Evolutionary conservation across 2,329 filamentous ascomycete species (phyloP), one percentile per base, ranked within the genome.

Genomic region (Plectosphaerella plurivora): DNA sequence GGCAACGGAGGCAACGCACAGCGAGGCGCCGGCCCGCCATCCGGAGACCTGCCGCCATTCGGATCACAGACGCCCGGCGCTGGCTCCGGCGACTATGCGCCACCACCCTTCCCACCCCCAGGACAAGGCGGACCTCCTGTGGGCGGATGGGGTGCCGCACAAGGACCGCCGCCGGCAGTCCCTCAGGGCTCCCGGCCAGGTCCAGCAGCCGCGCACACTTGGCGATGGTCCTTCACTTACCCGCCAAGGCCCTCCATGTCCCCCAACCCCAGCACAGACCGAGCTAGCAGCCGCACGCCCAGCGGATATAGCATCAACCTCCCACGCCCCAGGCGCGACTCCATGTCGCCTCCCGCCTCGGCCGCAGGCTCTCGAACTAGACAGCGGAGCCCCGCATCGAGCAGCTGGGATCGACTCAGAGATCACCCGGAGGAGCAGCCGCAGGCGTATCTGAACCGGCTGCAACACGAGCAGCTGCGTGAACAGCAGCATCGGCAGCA

Each of bases 331-430:
- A 62, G 71, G 45, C 69, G 70, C 25, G 71, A 59, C 51, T 74
- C 71, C 8, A 61, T 66, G 37, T 73, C 71, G 7, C 70, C 71
- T 9, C 69, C 69, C 55, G 24, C 60, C 62, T 16, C 62, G 61
- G 33, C 63, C 68, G 18, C 61, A 65, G 14, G 62, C 48, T 4
- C 64, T 16, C 63, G 67, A 11, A 65, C 68, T 59, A 63, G 70
- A 44, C 66, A 74, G 55, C 64, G 70, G 37, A 73, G 70, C 50
- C 70, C 72, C 7, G 71, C 71, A 0, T 60, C 69, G 47, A 65
- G 62, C 53, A 69, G 63, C 44, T 55, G 56, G 53, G 58, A 50
- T 54, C 61, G 63, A 47, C 65, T 65, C 4, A 61, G 61, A 37
- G 49, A 55, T 18, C 37, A 50, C 68, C 68, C 16, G 63, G 59